phyloP scores from a whole-genome alignment of 208 protist genomes.

The Novymonas esmeraldas region DNA sequence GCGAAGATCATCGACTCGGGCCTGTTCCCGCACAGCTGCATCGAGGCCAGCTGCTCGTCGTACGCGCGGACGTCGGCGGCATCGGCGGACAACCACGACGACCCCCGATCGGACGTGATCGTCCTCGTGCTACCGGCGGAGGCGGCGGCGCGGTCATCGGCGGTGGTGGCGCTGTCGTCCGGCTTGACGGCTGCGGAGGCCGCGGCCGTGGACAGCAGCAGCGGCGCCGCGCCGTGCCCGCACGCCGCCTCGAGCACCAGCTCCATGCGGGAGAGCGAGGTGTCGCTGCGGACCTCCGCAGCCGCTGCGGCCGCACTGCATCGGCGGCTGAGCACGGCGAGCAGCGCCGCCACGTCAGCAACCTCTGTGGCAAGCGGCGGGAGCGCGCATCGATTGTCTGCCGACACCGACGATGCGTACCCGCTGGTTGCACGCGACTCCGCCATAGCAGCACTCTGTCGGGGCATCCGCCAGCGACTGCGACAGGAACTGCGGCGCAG shows the following conservation, averaged over 20 bases:
- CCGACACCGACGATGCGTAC: constrained; percentile 26
- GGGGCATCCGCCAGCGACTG: constrained; percentile 26
- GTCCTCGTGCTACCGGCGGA: constrained; percentile 4
- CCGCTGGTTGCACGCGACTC: constrained; percentile 15
- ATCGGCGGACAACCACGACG: neutral
- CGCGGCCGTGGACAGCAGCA: constrained; percentile 9
- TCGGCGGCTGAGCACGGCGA: neutral
- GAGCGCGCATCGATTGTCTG: constrained; percentile 3
- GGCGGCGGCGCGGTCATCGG: neutral
- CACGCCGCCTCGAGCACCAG: neutral
- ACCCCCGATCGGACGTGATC: neutral
- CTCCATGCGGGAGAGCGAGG: neutral
- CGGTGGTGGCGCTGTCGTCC: constrained; percentile 2
- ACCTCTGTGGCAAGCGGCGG: constrained; percentile 1
- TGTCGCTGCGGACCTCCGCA: neutral
- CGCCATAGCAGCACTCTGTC: constrained; percentile 24
- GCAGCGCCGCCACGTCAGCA: neutral
- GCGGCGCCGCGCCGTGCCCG: neutral
- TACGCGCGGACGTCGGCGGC: neutral
- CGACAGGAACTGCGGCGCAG: constrained; percentile 11
- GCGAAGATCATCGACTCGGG: constrained; percentile 22
- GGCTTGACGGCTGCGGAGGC: neutral
- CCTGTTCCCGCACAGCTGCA: neutral
- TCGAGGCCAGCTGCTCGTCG: constrained; percentile 2
- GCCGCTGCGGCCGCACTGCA: neutral